A percentile compares a stretch with the other conserved stretches of the same genome.
phyloP scores from a whole-genome alignment of 768 basidiomycete species.

The Panellus pusillus region DNA sequence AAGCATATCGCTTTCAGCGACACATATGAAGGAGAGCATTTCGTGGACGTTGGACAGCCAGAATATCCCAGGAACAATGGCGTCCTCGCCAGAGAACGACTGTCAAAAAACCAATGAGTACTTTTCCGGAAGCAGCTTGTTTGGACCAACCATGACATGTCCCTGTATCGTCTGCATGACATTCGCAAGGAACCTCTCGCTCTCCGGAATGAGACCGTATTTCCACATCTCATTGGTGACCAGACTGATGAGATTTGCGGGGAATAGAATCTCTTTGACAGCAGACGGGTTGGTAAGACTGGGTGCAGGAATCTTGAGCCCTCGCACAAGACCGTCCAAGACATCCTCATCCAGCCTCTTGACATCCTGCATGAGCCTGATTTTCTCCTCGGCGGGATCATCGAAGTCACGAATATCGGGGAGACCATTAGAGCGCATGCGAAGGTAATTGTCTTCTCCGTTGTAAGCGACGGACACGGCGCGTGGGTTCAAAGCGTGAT shows the following conservation, averaged over 20 bases:
- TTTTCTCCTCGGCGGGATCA: slow-evolving; percentile 94
- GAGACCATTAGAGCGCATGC: slow-evolving; percentile 64
- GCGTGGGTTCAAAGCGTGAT: slow-evolving; percentile 70
- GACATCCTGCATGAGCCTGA: slow-evolving; percentile 86
- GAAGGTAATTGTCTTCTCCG: slow-evolving; percentile 72
- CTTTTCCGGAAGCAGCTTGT: no score
- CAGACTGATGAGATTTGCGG: slow-evolving; percentile 94
- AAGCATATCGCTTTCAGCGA: slow-evolving; percentile 98
- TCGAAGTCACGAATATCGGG: slow-evolving; percentile 76
- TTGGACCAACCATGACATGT: slow-evolving; percentile 87
- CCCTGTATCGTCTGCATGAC: slow-evolving; percentile 98
- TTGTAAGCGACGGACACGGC: slow-evolving; percentile 89
- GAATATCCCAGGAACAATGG: slow-evolving; percentile 94
- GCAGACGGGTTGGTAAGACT: slow-evolving; percentile 89
- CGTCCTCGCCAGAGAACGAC: slow-evolving; percentile 92
- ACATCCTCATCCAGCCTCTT: slow-evolving; percentile 93
- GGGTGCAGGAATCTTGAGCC: slow-evolving; percentile 90
- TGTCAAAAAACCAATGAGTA: slow-evolving; percentile 29
- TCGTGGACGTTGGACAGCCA: slow-evolving; percentile 99
- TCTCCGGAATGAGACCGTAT: slow-evolving; percentile 93
- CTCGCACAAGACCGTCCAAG: slow-evolving; percentile 83
- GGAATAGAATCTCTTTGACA: slow-evolving; percentile 97
- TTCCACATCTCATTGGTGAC: slow-evolving; percentile 99
- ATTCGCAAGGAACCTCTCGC: slow-evolving; percentile 96
- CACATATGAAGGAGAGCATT: slow-evolving; percentile 97